A percentile compares a stretch with the other conserved stretches of the same genome.
These are phyloP conservation scores for Otatea glauca DNA, from an alignment of 176 grass and related monocot genomes.

Conservation along the genomic window DNA sequence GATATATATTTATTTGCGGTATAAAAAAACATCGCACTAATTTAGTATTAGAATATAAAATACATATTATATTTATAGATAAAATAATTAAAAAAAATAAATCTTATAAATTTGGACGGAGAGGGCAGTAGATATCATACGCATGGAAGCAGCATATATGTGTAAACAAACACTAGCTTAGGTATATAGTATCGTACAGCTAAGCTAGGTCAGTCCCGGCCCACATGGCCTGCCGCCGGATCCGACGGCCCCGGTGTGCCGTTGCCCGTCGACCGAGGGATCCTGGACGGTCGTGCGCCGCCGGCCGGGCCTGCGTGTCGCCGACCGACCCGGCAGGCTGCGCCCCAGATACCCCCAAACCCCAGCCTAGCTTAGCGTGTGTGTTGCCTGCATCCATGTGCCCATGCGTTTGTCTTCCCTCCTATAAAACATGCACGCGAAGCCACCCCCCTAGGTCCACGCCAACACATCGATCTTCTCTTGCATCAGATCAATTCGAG, in stretches of 20 bases:
- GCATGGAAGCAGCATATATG: background rate
- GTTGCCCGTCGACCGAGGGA: conserved; percentile 42
- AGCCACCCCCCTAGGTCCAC: background rate
- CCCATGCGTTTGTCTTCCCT: conserved; percentile 25
- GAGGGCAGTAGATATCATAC: no score
- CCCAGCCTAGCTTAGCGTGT: background rate
- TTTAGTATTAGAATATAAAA: no score
- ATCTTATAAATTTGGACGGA: no score
- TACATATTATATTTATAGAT: no score
- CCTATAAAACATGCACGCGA: conserved; percentile 50
- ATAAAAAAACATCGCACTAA: no score
- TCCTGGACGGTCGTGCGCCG: conserved; percentile 17
- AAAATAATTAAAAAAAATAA: no score
- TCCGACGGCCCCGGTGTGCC: conserved; percentile 27
- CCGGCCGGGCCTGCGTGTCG: conserved; percentile 42
- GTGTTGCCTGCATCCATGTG: background rate
- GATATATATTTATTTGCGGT: no score
- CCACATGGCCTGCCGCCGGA: conserved; percentile 45
- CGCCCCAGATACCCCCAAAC: conserved; percentile 45
- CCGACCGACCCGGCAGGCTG: conserved; percentile 62
- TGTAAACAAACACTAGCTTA: background rate
- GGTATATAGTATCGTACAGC: background rate
- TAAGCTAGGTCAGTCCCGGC: background rate
- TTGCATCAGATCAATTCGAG: background rate
- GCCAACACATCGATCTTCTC: conserved; percentile 22